Percentiles rank a stretch among this genome's conserved stretches.
Evolutionary conservation across 345 rosid genomes (phyloP).

Genomic region (Salix caprea): DNA sequence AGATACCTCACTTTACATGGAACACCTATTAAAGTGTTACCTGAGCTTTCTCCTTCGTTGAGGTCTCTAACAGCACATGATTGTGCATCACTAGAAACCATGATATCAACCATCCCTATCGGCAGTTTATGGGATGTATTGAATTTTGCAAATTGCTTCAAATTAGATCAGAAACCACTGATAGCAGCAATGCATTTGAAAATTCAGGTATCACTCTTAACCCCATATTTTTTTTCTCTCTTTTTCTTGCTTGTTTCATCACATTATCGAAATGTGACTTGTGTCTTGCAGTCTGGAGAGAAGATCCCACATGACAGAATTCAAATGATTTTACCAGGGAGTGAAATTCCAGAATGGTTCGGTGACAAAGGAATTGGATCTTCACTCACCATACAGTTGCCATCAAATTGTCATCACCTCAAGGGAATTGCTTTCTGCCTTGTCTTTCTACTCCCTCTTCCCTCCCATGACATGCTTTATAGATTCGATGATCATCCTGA

Average conservation of each 20-base stretch:
- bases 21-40: background rate
- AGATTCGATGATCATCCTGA: too few species aligned
- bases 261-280: background rate
- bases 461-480: too few species aligned
- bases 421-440: background rate
- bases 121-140: background rate
- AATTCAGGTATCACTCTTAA: too few species aligned
- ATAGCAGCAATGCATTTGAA: too few species aligned
- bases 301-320: too few species aligned
- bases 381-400: too few species aligned
- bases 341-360: too few species aligned
- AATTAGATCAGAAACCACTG: background rate
- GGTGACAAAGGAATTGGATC: too few species aligned
- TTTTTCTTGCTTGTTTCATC: background rate
- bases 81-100: background rate
- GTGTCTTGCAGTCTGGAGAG: too few species aligned
- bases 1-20: too few species aligned
- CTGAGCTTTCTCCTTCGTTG: background rate
- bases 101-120: background rate
- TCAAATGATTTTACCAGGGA: too few species aligned
- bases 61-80: background rate
- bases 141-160: background rate
- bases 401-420: too few species aligned
- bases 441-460: background rate
- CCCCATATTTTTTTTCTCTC: background rate